phyloP scores from a whole-genome alignment of 371 early-diverging fungal species.

The Mucor circinelloides region DNA sequence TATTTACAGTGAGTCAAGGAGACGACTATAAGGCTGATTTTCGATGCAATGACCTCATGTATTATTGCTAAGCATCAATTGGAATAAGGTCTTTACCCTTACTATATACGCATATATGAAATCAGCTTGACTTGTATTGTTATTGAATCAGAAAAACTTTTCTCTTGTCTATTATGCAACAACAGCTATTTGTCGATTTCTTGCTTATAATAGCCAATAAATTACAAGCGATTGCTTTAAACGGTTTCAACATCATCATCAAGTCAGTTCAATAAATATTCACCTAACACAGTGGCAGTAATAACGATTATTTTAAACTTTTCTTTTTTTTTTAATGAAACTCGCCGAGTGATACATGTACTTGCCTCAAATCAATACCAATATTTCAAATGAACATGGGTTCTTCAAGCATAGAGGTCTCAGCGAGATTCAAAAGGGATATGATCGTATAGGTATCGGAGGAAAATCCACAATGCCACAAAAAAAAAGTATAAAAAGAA shows the following conservation, averaged over 20 bases:
- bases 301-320: no score
- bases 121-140: no score
- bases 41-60: neutral
- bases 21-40: neutral
- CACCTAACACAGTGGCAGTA: neutral
- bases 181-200: no score
- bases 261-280: neutral
- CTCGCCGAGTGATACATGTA: neutral
- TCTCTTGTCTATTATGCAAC: no score
- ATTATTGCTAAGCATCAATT: neutral
- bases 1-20: neutral
- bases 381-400: neutral
- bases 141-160: no score
- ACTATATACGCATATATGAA: no score
- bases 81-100: no score
- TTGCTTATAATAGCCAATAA: no score
- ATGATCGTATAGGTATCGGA: neutral
- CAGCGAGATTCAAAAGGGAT: neutral
- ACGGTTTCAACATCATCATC: neutral
- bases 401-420: neutral
- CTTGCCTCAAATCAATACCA: neutral
- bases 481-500: neutral
- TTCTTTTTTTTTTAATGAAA: neutral
- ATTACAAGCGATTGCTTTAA: neutral
- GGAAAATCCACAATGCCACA: neutral